These are phyloP conservation scores for Fagus crenata DNA, from an alignment of 306 rosid species.

Conservation along the genomic window DNA sequence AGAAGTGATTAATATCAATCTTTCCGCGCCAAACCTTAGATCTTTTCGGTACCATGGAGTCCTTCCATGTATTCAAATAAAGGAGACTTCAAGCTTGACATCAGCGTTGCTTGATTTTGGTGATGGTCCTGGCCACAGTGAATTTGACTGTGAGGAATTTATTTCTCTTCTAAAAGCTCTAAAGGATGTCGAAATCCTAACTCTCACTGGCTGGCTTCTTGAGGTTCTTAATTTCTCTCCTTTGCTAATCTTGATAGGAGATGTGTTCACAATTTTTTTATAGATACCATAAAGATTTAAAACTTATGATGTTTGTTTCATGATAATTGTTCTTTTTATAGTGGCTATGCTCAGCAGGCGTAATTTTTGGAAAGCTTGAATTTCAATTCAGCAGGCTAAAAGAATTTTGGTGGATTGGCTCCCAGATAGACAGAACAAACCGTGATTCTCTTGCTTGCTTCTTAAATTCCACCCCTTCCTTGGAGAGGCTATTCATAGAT, in stretches of 20 bases:
- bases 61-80: background rate
- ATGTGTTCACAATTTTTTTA: too few relatives aligned
- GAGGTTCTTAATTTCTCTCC: background rate
- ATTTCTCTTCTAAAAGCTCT: background rate
- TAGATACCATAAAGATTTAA: too few relatives aligned
- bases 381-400: background rate
- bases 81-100: background rate
- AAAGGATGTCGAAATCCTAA: background rate
- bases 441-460: background rate
- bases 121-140: background rate
- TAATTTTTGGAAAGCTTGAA: background rate
- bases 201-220: background rate
- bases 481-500: background rate
- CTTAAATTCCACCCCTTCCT: background rate
- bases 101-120: background rate
- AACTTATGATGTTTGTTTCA: too few relatives aligned
- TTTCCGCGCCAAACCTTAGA: background rate
- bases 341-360: constrained; percentile 7
- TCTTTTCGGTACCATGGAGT: background rate
- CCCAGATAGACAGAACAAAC: background rate
- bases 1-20: background rate
- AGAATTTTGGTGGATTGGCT: background rate
- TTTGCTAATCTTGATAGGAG: background rate
- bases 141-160: background rate
- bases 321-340: background rate